Base-by-base conservation (phyloP, 2,329 filamentous ascomycete genomes). In the Onygenales sp. region DNA sequence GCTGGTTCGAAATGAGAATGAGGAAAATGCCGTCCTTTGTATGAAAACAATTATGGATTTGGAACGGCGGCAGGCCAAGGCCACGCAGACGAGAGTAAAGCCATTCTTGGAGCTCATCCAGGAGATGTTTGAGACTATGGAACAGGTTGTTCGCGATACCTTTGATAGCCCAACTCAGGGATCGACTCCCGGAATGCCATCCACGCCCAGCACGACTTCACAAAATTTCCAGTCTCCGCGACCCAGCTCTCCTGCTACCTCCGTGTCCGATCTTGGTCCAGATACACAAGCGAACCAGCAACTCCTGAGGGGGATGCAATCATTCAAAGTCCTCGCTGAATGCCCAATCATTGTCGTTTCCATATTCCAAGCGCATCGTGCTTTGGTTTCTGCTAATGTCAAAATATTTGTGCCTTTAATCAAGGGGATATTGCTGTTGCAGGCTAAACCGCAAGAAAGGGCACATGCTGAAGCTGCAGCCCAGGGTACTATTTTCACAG, bases 321-420 rank as follows among this genome's bases (percentile, higher is more conserved):
- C 93, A 1, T 98, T 99, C 80, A 98, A 97, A 70, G 92, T 98
- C 27, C 80, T 98, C 4, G 90, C 92, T 1, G 93, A 99, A 69
- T 98, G 93, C 62, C 93, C 93, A 0, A 99, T 99, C 51, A 97
- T 98, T 42, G 93, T 99, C 3, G 93, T 98, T 1, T 97, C 92
- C 3, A 88, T 98, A 59, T 97, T 98, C 68, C 93, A 98, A 71
- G 87, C 92, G 4, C 93, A 98, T 63, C 83, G 91, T 48, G 77
- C 73, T 46, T 86, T 86, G 4, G 92, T 95, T 2, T 77, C 83
- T 39, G 80, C 85, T 53, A 96, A 96, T 63, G 91, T 98, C 49
- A 90, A 88, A 71, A 80, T 85, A 8, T 97, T 99, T 63, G 88
- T 97, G 5, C 92, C 93, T 2, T 77, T 94, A 21, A 98, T 98